phyloP scores from a whole-genome alignment of 768 basidiomycete genomes.

The Pulveroboletus sp. region DNA sequence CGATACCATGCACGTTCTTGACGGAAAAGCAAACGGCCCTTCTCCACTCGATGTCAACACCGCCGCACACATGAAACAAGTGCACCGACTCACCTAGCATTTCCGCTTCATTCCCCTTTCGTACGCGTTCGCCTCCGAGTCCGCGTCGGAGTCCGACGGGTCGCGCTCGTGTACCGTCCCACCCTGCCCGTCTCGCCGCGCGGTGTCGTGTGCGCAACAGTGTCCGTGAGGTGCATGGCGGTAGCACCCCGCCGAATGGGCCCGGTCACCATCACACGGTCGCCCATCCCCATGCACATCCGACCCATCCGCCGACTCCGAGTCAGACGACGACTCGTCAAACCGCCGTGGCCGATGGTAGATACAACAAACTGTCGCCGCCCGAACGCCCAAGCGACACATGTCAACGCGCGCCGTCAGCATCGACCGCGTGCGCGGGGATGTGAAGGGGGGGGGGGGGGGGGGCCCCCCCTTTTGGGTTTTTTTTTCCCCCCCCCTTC shows the following conservation, averaged over 20 bases:
- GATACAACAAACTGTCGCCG: constrained; percentile 94
- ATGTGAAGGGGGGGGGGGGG: too few relatives aligned
- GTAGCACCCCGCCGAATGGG: constrained; percentile 7
- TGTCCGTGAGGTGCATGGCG: constrained; percentile 6
- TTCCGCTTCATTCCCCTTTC: constrained; percentile 36
- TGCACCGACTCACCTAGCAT: constrained; percentile 5
- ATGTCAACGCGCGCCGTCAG: too few relatives aligned
- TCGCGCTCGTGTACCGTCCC: constrained; percentile 17
- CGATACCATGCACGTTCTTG: not conserved
- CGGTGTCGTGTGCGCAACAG: not conserved
- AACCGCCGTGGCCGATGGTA: constrained; percentile 79
- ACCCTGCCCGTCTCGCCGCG: constrained; percentile 6
- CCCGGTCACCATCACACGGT: constrained; percentile 3
- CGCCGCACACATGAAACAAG: not conserved
- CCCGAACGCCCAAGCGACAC: too few relatives aligned
- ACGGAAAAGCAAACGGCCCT: not conserved
- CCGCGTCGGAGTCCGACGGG: constrained; percentile 12
- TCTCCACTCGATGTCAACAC: not conserved
- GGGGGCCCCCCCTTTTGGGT: too few relatives aligned
- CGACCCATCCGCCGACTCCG: constrained; percentile 41
- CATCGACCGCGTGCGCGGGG: too few relatives aligned
- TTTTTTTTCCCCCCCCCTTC: too few relatives aligned
- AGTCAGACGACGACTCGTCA: constrained; percentile 76
- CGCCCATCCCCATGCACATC: constrained; percentile 27
- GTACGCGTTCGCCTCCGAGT: constrained; percentile 44